Evolutionary conservation across 495 filamentous ascomycete species (phyloP).

Genomic region (Podospora conica): DNA sequence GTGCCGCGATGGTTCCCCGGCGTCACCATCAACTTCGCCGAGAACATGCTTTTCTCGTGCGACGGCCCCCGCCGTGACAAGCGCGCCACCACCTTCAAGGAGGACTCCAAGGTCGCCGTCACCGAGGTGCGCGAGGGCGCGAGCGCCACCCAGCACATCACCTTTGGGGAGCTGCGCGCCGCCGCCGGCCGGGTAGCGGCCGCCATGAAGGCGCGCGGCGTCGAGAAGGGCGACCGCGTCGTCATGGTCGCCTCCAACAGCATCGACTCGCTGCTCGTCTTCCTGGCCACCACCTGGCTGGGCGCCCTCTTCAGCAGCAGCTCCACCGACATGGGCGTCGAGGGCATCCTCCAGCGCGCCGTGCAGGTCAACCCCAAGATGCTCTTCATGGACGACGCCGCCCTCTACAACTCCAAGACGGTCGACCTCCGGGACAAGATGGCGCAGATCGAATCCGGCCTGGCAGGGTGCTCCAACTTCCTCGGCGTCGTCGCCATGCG

Average conservation of each 20-base stretch:
- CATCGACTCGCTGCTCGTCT: conserved; percentile 63
- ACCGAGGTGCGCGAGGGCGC: conserved; percentile 69
- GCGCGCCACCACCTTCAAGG: conserved; percentile 50
- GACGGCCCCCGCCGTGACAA: conserved; percentile 19
- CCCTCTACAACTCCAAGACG: conserved; percentile 71
- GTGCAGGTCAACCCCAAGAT: conserved; percentile 62
- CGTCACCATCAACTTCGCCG: conserved; percentile 55
- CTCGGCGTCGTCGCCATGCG: conserved; percentile 58
- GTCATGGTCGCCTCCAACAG: conserved; percentile 66
- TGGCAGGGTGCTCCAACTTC: conserved; percentile 54
- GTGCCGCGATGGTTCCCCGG: conserved; percentile 66
- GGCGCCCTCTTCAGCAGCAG: conserved; percentile 66
- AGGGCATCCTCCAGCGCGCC: conserved; percentile 67
- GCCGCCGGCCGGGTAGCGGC: conserved; percentile 50
- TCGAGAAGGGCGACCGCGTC: conserved; percentile 63
- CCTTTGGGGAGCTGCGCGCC: conserved; percentile 56
- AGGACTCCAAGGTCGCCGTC: conserved; percentile 59
- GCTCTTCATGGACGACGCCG: conserved; percentile 71
- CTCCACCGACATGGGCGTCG: conserved; percentile 74
- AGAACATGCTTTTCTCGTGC: conserved; percentile 55
- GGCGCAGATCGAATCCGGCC: conserved; percentile 53
- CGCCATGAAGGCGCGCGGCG: conserved; percentile 57
- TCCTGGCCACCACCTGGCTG: conserved; percentile 56
- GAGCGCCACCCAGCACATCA: conserved; percentile 49
- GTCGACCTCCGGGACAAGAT: conserved; percentile 70